A percentile compares a stretch with the other conserved stretches of the same genome.
Conservation (phyloP, 495 filamentous ascomycete species). For the Tetracladium marchalianum region DNA sequence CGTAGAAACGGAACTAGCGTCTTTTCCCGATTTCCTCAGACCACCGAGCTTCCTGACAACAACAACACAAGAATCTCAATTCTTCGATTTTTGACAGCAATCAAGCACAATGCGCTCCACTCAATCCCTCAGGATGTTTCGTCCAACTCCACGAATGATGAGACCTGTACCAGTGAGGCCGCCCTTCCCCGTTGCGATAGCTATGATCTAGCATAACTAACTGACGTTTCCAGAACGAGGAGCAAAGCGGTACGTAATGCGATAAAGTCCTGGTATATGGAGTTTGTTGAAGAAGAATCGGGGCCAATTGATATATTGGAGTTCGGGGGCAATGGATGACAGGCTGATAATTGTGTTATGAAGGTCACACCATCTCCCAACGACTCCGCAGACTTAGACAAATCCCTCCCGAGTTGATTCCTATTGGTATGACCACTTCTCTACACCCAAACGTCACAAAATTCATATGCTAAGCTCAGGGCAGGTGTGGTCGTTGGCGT, state of each 20-base stretch:
- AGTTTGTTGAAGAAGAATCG: background rate
- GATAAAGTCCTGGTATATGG: background rate
- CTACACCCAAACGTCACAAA: background rate
- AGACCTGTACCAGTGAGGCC: constrained; percentile 70
- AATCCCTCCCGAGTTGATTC: constrained; percentile 89
- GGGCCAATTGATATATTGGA: background rate
- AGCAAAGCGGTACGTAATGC: constrained; percentile 62
- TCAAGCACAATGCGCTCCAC: constrained; percentile 57
- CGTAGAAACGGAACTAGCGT: no score
- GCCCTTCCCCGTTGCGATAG: background rate
- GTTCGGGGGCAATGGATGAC: background rate
- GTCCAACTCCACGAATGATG: constrained; percentile 55
- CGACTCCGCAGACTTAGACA: constrained; percentile 76
- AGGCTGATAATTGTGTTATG: constrained; percentile 10
- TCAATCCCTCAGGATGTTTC: constrained; percentile 41
- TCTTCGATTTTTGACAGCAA: constrained; percentile 5
- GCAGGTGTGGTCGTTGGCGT: constrained; percentile 75
- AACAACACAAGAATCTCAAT: constrained; percentile 3
- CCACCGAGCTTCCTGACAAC: constrained; percentile 11
- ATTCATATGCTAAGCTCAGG: background rate
- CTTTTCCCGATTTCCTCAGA: constrained; percentile 2
- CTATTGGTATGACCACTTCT: constrained; percentile 61
- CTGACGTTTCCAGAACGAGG: constrained; percentile 57
- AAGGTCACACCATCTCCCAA: constrained; percentile 97
- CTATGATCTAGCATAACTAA: constrained; percentile 16